phyloP scores from a whole-genome alignment of 495 filamentous ascomycete genomes.

The Penicillium simplicissimum region DNA sequence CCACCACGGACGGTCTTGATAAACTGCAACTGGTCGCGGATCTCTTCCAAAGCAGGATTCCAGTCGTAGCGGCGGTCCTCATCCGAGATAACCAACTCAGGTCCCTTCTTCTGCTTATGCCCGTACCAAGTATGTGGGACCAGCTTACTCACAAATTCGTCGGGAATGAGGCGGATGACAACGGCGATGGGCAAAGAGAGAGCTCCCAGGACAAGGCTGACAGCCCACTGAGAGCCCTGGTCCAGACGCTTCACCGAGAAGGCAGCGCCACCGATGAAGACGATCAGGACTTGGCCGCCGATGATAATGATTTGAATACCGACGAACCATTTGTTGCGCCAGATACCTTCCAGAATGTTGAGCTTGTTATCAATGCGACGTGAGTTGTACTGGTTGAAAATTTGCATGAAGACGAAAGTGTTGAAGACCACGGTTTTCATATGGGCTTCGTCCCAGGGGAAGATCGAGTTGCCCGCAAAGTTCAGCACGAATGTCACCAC shows the following conservation, averaged over 20 bases:
- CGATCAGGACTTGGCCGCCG: constrained; percentile 75
- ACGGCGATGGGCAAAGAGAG: constrained; percentile 72
- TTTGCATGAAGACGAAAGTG: constrained; percentile 93
- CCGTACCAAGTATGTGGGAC: constrained; percentile 52
- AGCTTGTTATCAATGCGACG: constrained; percentile 85
- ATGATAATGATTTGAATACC: constrained; percentile 80
- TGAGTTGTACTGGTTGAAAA: constrained; percentile 81
- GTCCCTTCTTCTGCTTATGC: constrained; percentile 37
- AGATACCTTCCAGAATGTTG: constrained; percentile 87
- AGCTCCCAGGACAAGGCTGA: constrained; percentile 68
- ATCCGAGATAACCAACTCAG: constrained; percentile 64
- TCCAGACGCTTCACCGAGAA: constrained; percentile 64
- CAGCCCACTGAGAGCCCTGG: constrained; percentile 67
- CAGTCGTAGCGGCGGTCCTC: constrained; percentile 70
- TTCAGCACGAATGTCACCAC: constrained; percentile 76
- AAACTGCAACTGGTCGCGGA: constrained; percentile 77
- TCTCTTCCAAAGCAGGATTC: constrained; percentile 63
- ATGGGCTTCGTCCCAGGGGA: constrained; percentile 50
- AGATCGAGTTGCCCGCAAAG: constrained; percentile 67
- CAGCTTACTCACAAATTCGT: constrained; percentile 58
- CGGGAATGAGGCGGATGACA: constrained; percentile 73
- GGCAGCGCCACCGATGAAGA: constrained; percentile 73
- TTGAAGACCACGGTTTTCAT: constrained; percentile 81
- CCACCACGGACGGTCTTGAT: constrained; percentile 75
- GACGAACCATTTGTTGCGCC: constrained; percentile 79